Base-by-base conservation (phyloP, 2,329 filamentous ascomycete genomes). In the Pseudogymnoascus sp. region DNA sequence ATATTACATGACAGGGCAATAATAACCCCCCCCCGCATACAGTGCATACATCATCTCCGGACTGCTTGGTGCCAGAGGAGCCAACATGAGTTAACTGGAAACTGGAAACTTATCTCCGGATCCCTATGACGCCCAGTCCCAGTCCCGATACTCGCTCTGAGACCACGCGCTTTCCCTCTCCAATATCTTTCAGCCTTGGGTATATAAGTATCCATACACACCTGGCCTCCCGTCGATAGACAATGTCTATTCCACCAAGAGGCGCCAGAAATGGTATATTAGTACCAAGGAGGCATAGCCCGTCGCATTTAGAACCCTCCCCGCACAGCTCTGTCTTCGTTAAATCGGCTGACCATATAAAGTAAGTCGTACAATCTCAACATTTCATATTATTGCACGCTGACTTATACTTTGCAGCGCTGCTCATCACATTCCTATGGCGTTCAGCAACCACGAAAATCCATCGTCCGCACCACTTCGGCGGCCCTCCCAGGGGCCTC, bases 241-340 rank as follows among this genome's bases (percentile, higher is more conserved):
- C 49, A 22, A 33, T 55, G 49, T 55, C 12, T 55, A 19, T 35
- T 35, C 28, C 11, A 55, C 28, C 49, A 55, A 33, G 49, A 14
- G 28, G 28, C 28, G 33, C 5, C 28, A 35, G 28, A 55, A 55
- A 55, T 28, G 49, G 49, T 55, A 35, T 55, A 33, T 55, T 55
- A 55, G 49, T 55, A 55, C 49, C 49, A 14, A 55, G 49, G 49
- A 33, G 28, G 49, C 28, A 55, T 33, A 55, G 16, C 49, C 49
- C 16, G 16, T 55, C 49, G 16, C 49, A 55, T 19, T 33, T 35
- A 28, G 49, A 55, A 19, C 25, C 8, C 25, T 55, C 28, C n/a
- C 49, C 49, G 33, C 49, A 55, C 45, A 33, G 12, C 25, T 30
- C n/a, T 19, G 49, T 55, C 49, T 33, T 33, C 9, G 49, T 33